These are phyloP conservation scores for Termitomyces sp. DNA, from an alignment of 768 basidiomycete species.

Conservation along the genomic window DNA sequence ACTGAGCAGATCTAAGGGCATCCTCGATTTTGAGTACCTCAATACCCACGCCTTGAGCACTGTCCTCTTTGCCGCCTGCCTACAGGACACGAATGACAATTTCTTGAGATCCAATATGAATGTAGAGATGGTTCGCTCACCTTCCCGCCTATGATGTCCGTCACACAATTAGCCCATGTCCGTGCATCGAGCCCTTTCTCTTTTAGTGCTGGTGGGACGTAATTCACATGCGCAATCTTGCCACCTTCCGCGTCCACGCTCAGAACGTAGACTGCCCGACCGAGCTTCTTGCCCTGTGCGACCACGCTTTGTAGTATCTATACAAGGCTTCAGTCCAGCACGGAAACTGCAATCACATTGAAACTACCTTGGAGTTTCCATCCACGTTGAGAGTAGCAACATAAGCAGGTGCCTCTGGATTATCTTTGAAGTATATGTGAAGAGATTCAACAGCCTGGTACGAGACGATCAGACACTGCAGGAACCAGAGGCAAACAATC, in stretches of 20 bases:
- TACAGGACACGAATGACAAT: constrained; percentile 21
- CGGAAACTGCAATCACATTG: not conserved
- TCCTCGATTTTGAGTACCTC: constrained; percentile 58
- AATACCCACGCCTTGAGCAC: constrained; percentile 82
- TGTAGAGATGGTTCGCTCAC: constrained; percentile 30
- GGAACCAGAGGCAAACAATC: not conserved
- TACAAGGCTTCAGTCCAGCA: constrained; percentile 2
- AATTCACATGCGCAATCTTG: constrained; percentile 88
- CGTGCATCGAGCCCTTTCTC: constrained; percentile 74
- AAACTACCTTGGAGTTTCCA: constrained; percentile 76
- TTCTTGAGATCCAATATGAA: not conserved
- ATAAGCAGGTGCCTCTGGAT: constrained; percentile 64
- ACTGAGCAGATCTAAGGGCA: constrained; percentile 54
- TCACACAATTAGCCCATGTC: constrained; percentile 78
- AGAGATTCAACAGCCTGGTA: constrained; percentile 65
- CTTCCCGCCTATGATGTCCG: constrained; percentile 85
- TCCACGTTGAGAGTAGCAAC: constrained; percentile 69
- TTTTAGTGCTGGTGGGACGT: constrained; percentile 54
- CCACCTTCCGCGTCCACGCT: constrained; percentile 61
- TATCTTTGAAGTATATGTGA: constrained; percentile 69
- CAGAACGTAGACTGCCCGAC: constrained; percentile 86
- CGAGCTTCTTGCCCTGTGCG: constrained; percentile 71
- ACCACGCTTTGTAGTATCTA: constrained; percentile 75
- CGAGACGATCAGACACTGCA: not conserved
- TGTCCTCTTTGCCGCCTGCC: constrained; percentile 95